Evolutionary conservation across 306 rosid genomes (phyloP), one percentile per base, ranked within the genome.

Genomic region (Hippophae gyantsensis): DNA sequence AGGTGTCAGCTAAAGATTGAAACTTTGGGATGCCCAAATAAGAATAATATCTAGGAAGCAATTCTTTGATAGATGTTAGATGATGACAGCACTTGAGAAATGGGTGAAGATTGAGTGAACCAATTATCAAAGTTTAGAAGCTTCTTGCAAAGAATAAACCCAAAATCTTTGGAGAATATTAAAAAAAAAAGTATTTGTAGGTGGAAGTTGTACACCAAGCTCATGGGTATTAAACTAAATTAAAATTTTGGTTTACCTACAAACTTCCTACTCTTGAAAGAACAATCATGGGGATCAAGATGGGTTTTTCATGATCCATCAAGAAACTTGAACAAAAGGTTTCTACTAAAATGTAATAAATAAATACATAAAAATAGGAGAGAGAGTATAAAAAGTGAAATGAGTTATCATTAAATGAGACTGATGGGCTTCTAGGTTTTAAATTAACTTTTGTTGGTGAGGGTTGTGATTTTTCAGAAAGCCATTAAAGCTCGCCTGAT

Each of bases 1-100:
- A 79, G 84, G 76, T 76, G 78, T 72, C 60, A 49, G 40, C 44
- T 61, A 51, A 61, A 72, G 75, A 67, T 58, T 58, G 53, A 54
- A 56, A 55, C 14, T 51, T 60, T 46, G 48, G 54, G 60, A 60
- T 62, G 60, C 51, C 40, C 13, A 62, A 78, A 11, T 41, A 51
- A 46, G 74, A 49, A 64, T 52, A 57, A 44, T 42, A 43, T 72
- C 64, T 58, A 13, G 18, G 60, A 46, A 42, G 27, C 50, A 45
- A 32, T 57, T 47, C 14, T 32, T 43, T 62, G 48, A 42, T 8
- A 55, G 71, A 43, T 23, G 41, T 42, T 45, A 11, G 51, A 63
- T 18, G 56, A 32, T 46, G 23, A 69, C 11, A 47, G 32, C 23
- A 12, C 6, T 3, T 6, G 5, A 32, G 26, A 32, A 26, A 26